Percentiles rank a stretch among this genome's conserved stretches.
phyloP scores from a whole-genome alignment of 1,139 yeast species.

The Hyphopichia khmerensis region DNA sequence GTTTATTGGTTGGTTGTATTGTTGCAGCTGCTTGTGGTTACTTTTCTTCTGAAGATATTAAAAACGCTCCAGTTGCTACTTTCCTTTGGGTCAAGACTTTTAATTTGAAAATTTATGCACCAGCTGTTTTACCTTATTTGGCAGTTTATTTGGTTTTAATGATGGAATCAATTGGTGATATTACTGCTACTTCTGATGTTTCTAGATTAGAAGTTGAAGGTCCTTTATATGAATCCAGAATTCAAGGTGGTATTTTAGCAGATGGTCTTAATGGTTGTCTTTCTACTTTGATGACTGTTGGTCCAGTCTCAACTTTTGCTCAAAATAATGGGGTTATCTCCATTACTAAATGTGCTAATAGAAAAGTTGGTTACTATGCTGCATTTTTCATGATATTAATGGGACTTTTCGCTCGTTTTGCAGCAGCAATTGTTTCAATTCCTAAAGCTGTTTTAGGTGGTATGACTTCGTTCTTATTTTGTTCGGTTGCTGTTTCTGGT shows the following conservation, averaged over 20 bases:
- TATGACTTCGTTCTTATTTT: constrained; percentile 86
- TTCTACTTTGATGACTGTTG: constrained; percentile 71
- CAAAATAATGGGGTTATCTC: constrained; percentile 94
- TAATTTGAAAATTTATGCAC: constrained; percentile 72
- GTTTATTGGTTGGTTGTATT: constrained; percentile 82
- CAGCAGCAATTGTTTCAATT: constrained; percentile 83
- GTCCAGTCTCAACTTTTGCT: constrained; percentile 88
- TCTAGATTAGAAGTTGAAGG: constrained; percentile 84
- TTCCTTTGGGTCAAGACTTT: constrained; percentile 88
- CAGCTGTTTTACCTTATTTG: constrained; percentile 77
- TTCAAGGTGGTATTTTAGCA: constrained; percentile 89
- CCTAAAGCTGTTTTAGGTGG: constrained; percentile 88
- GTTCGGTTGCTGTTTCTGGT: constrained; percentile 89
- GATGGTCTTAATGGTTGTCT: constrained; percentile 73
- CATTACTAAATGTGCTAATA: constrained; percentile 83
- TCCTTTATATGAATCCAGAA: constrained; percentile 71
- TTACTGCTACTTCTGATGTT: constrained; percentile 90
- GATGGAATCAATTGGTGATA: constrained; percentile 93
- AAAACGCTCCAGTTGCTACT: constrained; percentile 77
- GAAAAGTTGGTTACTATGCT: constrained; percentile 87
- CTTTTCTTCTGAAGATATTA: constrained; percentile 52
- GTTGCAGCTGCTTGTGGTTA: constrained; percentile 91
- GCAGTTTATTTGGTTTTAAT: constrained; percentile 77
- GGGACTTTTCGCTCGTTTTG: constrained; percentile 88
- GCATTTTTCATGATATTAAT: constrained; percentile 77